phyloP scores from a whole-genome alignment of 2,329 filamentous ascomycete genomes.

The Colletotrichum abscissum region DNA sequence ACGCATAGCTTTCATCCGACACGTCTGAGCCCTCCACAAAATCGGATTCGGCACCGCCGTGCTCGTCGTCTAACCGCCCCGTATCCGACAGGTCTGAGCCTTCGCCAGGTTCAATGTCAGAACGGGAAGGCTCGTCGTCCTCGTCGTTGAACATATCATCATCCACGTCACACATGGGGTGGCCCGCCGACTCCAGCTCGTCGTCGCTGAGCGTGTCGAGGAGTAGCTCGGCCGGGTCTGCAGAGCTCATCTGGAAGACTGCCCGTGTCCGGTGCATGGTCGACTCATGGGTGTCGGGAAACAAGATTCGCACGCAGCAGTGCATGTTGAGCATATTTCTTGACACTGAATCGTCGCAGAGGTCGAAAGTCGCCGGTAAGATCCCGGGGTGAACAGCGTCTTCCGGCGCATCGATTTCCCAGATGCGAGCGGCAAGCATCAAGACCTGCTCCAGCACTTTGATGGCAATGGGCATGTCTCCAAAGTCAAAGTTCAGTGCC shows the following conservation, averaged over 20 bases:
- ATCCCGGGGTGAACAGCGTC: not conserved
- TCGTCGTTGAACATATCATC: not conserved
- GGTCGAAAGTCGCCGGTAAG: not conserved
- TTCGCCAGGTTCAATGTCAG: not conserved
- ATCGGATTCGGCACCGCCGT: not conserved
- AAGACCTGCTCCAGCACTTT: conserved; percentile 11
- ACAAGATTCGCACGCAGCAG: not conserved
- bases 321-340: conserved; percentile 1
- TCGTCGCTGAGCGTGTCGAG: not conserved
- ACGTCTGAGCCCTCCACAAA: not conserved
- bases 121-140: not conserved
- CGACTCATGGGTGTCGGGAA: not conserved
- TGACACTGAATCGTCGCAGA: not conserved
- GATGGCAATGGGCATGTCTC: not conserved
- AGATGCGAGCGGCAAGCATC: not conserved
- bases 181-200: not conserved
- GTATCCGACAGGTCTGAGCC: not conserved
- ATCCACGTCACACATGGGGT: not conserved
- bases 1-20: not conserved
- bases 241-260: not conserved
- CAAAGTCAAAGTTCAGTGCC: conserved; percentile 1
- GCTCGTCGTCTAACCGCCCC: not conserved
- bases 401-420: not conserved
- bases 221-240: not conserved
- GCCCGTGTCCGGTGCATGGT: not conserved